Conservation (phyloP, 2,329 filamentous ascomycete species). For the Nannizzia gypsea region DNA sequence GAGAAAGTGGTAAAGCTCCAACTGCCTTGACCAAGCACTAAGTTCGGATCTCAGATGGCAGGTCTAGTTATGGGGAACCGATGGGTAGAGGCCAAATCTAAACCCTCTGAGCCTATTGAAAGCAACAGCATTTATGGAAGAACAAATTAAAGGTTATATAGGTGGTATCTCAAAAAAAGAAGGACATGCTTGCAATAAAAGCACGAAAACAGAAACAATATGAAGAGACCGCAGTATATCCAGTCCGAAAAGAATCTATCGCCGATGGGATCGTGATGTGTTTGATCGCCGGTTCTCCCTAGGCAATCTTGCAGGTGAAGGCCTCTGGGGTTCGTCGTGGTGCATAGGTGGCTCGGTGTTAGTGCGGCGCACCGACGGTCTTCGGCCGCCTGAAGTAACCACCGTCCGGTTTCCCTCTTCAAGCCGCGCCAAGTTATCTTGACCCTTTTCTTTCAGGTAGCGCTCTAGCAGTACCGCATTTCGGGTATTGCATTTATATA, state of each 20-base stretch:
- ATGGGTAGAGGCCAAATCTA: background rate
- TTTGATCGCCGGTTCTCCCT: constrained; percentile 7
- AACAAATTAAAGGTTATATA: background rate
- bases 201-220: background rate
- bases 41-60: background rate
- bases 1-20: background rate
- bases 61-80: background rate
- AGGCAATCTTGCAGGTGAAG: constrained; percentile 9
- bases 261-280: constrained; percentile 14
- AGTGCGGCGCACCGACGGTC: constrained; percentile 18
- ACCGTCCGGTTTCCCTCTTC: constrained; percentile 4
- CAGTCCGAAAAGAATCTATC: constrained; percentile 15
- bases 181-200: background rate
- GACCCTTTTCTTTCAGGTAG: constrained; percentile 32
- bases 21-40: background rate
- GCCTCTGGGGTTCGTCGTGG: constrained; percentile 11
- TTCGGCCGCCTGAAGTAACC: constrained; percentile 9
- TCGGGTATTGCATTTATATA: constrained; percentile 39
- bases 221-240: constrained; percentile 11
- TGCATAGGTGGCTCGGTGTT: constrained; percentile 5
- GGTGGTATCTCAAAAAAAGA: constrained; percentile 1
- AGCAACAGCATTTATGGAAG: background rate
- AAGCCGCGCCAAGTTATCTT: constrained; percentile 13
- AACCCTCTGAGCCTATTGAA: background rate
- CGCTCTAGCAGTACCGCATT: constrained; percentile 37